Base-by-base conservation (phyloP, 164 flowering plant species). In the Sextonia rubra region DNA sequence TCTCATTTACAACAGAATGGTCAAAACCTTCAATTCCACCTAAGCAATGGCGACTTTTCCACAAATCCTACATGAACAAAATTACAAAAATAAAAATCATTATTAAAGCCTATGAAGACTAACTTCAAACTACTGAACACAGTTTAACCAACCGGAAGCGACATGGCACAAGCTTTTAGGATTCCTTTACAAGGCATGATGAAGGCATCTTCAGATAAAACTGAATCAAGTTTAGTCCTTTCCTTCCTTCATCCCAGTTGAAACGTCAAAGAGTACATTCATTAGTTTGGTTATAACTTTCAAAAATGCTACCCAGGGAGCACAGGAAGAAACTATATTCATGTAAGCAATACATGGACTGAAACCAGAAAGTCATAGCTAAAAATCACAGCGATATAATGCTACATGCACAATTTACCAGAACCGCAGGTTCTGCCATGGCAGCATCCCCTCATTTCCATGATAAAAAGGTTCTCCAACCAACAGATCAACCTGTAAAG, bases 381-480 rank as follows among this genome's bases (percentile, higher is more conserved):
- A 61, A 29, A 64, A 64, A 27, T 64, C 44, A 64, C n/a, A 11
- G 25, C 14, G 2, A 12, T 27, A n/a, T 9, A 64, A 64, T 27
- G 24, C 14, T 23, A 61, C 22, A 22, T 24, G 26, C 27, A 25
- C 27, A 23, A 2, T 29, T 76, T 84, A 94, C 99, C 99, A 94
- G 78, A 94, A 92, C 47, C 94, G 91, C 75, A 94, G 81, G 72
- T 86, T 88, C 76, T 90, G 92, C 99, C 99, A 94, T 65, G 99
- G 99, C 80, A 94, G 97, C 81, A 70, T 78, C 62, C 83, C 84
- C 11, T 94, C 98, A 78, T 74, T 78, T 71, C 93, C 98, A 82
- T 60, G 80, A 70, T 94, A 92, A 77, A 86, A 94, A 20, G 99
- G 99, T 73, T 92, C 99, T 66, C 86, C 93, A 76, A 94, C 66